These are phyloP conservation scores for Chamaecyparis obtusa DNA, from an alignment of 75 land plant species.

Conservation along the genomic window DNA sequence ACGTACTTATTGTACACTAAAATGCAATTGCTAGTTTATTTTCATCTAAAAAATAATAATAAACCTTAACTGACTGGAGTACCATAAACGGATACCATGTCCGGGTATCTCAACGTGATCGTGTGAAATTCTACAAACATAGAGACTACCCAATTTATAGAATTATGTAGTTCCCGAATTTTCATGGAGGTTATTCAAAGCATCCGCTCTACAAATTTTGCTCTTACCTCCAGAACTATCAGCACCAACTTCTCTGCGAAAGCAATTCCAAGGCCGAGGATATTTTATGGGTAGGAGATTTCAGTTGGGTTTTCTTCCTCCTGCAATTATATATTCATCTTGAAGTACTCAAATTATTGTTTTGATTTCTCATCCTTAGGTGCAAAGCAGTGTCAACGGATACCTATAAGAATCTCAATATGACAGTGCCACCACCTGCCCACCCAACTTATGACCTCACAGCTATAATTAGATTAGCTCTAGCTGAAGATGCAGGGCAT, in stretches of 20 bases:
- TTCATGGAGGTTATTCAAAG: neutral
- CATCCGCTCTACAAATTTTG: neutral
- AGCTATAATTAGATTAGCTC: constrained; percentile 67
- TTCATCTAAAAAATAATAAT: too few relatives aligned
- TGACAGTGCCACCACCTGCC: constrained; percentile 63
- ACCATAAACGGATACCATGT: too few relatives aligned
- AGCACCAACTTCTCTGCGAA: neutral
- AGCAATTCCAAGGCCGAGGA: neutral
- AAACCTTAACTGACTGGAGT: too few relatives aligned
- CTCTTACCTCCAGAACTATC: neutral
- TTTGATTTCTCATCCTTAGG: neutral
- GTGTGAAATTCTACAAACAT: too few relatives aligned
- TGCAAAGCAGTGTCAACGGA: constrained; percentile 6
- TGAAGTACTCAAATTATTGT: too few relatives aligned
- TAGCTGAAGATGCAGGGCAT: constrained; percentile 88
- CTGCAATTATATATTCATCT: neutral
- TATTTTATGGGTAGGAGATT: neutral
- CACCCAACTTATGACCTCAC: constrained; percentile 94
- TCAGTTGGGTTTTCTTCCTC: neutral
- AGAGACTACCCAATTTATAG: too few relatives aligned
- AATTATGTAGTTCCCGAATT: too few relatives aligned
- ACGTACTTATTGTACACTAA: too few relatives aligned
- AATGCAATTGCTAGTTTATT: too few relatives aligned
- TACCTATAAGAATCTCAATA: neutral
- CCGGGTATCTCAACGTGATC: too few relatives aligned